Base-by-base conservation (phyloP, 441 rosid species). In the Gossypium laxum region DNA sequence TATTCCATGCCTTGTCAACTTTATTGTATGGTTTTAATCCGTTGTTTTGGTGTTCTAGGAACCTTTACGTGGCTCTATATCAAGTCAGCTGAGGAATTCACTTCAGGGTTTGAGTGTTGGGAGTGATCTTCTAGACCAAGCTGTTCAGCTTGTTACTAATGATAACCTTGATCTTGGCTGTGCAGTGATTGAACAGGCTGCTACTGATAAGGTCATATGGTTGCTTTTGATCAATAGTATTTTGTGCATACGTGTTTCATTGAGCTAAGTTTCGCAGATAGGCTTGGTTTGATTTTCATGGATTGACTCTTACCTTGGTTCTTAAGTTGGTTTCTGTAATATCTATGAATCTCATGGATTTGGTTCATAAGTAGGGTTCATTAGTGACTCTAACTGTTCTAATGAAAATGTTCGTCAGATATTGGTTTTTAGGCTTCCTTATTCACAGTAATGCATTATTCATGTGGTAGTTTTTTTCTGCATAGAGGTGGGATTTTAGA, bases 161-260 rank as follows among this genome's bases (percentile, higher is more conserved):
- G 98, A 96, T 83, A 92, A 92, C 82, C 98, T 96, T 79, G 99
- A 96, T 82, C 88, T 96, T 70, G 98, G 98, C 5, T 92, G 98
- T 89, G 98, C 99, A 15, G 88, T 89, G 70, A 92, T 92, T 77
- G 99, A 96, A 79, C 97, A 93, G 74, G 97, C 98, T 70, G 95
- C 97, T 58, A 91, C 99, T 8, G 97, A 92, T 32, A 96, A 93
- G 98, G 99, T 96, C 71, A 30, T 72, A 65, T 63, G 51, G 11
- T 17, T 28, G 28, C 65, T 8, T 41, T 56, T 24, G 21, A 12
- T 26, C 15, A 7, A 2, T 38, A 30, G 11, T 70, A 21, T 26
- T 58, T 15, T 43, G 45, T 57, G 26, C 5, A 8, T 15, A 11
- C 18, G 12, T 67, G 72, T 68, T 30, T 19, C 48, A 30, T 17